Percentiles rank a stretch among this genome's conserved stretches.
Conservation (phyloP, 805 yeast species). For the Cephaloascus fragrans region DNA sequence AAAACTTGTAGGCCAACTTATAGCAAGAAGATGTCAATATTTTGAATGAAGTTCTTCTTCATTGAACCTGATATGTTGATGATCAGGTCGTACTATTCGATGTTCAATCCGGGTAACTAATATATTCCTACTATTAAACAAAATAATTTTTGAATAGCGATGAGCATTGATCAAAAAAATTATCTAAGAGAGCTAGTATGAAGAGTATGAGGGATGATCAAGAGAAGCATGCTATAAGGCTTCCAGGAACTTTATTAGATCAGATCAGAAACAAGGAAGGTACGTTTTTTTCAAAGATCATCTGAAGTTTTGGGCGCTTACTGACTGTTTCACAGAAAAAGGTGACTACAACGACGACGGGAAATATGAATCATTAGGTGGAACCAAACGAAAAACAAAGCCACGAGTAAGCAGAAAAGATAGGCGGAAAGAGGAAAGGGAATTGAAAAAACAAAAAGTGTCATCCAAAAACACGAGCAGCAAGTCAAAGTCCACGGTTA, state of each 20-base stretch:
- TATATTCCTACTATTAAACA: too few relatives aligned
- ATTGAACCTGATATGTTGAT: too few relatives aligned
- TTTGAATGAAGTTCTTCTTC: too few relatives aligned
- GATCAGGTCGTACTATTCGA: too few relatives aligned
- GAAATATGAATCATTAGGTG: constrained; percentile 19
- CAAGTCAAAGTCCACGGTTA: too few relatives aligned
- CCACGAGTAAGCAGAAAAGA: constrained; percentile 20
- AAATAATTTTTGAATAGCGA: too few relatives aligned
- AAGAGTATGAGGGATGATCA: constrained; percentile 2
- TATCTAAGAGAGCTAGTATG: too few relatives aligned
- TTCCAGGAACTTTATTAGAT: constrained; percentile 47
- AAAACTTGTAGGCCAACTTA: too few relatives aligned
- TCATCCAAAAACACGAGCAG: too few relatives aligned
- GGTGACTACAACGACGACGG: constrained; percentile 34
- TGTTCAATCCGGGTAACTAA: too few relatives aligned
- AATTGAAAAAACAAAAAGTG: constrained; percentile 4
- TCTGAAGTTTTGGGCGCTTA: not conserved
- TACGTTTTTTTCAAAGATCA: constrained; percentile 4
- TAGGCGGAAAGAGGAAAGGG: constrained; percentile 3
- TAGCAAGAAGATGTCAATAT: too few relatives aligned
- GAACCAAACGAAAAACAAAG: constrained; percentile 22
- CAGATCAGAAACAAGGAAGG: constrained; percentile 30
- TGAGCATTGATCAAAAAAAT: too few relatives aligned
- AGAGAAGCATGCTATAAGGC: constrained; percentile 35
- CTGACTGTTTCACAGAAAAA: constrained; percentile 11